Evolutionary conservation across 2,329 filamentous ascomycete species (phyloP), one percentile per base, ranked within the genome.

Genomic region (Aspergillus sp.): DNA sequence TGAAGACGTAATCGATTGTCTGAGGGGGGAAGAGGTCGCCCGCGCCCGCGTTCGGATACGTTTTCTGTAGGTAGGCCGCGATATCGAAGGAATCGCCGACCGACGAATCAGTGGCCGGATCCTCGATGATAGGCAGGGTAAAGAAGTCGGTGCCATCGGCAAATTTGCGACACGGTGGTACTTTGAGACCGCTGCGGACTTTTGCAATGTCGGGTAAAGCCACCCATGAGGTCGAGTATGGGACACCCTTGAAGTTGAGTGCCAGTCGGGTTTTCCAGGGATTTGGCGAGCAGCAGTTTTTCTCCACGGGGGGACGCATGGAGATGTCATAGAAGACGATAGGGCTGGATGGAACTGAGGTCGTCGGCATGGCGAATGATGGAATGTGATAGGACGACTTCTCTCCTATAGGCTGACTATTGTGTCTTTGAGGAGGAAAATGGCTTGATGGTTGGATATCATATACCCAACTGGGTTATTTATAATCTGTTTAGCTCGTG

Each of bases 61-160:
- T 69, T 1, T 71, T 63, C 27, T 83, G 73, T 2, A 85, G 69
- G 54, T 82, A 77, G 28, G 74, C 62, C 5, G 81, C 82, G 49
- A 85, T 85, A 44, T 84, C 81, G 56, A 83, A 82, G 2, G 80
- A 79, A 63, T 85, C 82, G 4, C 81, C 81, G 2, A 83, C 46
- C 0, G 68, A 43, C 0, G 62, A 48, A 4, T 56, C 57, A 0
- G 71, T 74, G 12, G 55, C 46, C 0, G 67, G 59, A 43, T 83
- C 77, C 1, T 66, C 54, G 26, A 84, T 60, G 38, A 83, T 70
- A 1, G 82, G 81, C 0, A 85, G 71, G 2, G 81, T 85, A 62
- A 72, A 72, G 65, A 73, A 84, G 55, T 81, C 76, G 32, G 64
- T 67, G 38, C 79, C 80, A 53, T 83, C 74, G 51, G 69, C 69